A percentile compares a stretch with the other conserved stretches of the same genome.
Evolutionary conservation across 148 eudicot species (phyloP).

Genomic region (Suaeda aralocaspica): DNA sequence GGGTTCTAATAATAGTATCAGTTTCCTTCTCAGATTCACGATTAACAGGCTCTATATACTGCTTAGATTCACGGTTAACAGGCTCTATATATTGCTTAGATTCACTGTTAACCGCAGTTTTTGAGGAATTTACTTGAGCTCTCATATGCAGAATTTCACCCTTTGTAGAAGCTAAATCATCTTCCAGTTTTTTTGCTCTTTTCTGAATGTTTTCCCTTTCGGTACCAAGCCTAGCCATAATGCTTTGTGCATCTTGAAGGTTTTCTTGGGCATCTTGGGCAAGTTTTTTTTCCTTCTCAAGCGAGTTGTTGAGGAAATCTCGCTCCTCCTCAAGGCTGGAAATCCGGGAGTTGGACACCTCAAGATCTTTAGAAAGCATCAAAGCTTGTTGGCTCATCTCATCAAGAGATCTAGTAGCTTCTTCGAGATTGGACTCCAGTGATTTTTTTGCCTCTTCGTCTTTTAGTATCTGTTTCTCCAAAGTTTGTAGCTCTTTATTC

Average conservation of each 20-base stretch:
- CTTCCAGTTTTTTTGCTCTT: constrained; percentile 55
- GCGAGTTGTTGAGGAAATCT: constrained; percentile 30
- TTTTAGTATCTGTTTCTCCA: constrained; percentile 44
- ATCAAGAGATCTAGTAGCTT: constrained; percentile 62
- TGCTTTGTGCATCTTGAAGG: constrained; percentile 62
- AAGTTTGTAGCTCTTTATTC: constrained; percentile 38
- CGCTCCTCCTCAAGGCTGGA: constrained; percentile 55
- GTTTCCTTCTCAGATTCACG: constrained; percentile 22
- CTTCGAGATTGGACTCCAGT: constrained; percentile 57
- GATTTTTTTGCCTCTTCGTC: constrained; percentile 44
- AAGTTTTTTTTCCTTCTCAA: constrained; percentile 47
- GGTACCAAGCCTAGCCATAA: constrained; percentile 59
- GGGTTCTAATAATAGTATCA: constrained; percentile 5
- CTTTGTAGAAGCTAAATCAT: constrained; percentile 65
- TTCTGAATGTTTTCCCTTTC: constrained; percentile 50
- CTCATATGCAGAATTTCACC: constrained; percentile 71
- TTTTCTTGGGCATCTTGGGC: constrained; percentile 47
- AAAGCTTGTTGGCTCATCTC: constrained; percentile 50
- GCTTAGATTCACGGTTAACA: constrained; percentile 16
- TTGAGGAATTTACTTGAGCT: constrained; percentile 36
- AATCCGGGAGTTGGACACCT: constrained; percentile 41
- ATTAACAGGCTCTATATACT: constrained; percentile 17
- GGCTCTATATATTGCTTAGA: constrained; percentile 19
- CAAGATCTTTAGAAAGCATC: constrained; percentile 50
- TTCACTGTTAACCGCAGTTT: constrained; percentile 24